These are phyloP conservation scores for Avena eriantha DNA, from an alignment of 176 grass and related monocot species.

Conservation along the genomic window DNA sequence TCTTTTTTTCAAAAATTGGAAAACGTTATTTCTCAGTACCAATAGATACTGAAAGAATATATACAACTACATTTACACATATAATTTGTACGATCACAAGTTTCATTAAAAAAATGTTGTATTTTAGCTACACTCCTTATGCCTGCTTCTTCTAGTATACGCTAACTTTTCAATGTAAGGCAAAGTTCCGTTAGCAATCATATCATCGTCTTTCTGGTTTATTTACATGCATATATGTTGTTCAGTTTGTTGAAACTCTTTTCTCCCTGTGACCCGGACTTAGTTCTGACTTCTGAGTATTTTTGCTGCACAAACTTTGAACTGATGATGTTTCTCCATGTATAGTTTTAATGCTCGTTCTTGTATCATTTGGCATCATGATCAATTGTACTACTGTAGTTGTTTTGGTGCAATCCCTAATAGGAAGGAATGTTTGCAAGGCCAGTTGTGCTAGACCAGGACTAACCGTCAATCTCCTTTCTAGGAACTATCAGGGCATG, in stretches of 20 bases:
- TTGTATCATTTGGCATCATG: background rate
- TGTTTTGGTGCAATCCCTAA: background rate
- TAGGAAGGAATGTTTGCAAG: background rate
- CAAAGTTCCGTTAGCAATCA: background rate
- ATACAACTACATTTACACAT: too few relatives aligned
- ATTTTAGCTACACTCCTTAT: background rate
- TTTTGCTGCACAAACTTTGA: background rate
- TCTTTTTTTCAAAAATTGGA: too few relatives aligned
- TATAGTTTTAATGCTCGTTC: background rate
- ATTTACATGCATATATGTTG: background rate
- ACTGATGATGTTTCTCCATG: background rate
- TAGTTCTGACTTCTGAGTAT: background rate
- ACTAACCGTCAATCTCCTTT: background rate
- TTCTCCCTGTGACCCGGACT: background rate
- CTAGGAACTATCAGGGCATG: slow-evolving; percentile 59
- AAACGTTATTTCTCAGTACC: too few relatives aligned
- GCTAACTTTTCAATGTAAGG: background rate
- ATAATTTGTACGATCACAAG: too few relatives aligned
- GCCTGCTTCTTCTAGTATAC: background rate
- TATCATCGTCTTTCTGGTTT: background rate
- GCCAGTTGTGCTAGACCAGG: background rate
- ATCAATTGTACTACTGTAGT: background rate
- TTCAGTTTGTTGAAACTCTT: background rate
- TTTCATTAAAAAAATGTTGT: too few relatives aligned
- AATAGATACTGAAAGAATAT: too few relatives aligned